Base-by-base conservation (phyloP, 352 stramenopile genomes). In the Globisporangium nodosum region DNA sequence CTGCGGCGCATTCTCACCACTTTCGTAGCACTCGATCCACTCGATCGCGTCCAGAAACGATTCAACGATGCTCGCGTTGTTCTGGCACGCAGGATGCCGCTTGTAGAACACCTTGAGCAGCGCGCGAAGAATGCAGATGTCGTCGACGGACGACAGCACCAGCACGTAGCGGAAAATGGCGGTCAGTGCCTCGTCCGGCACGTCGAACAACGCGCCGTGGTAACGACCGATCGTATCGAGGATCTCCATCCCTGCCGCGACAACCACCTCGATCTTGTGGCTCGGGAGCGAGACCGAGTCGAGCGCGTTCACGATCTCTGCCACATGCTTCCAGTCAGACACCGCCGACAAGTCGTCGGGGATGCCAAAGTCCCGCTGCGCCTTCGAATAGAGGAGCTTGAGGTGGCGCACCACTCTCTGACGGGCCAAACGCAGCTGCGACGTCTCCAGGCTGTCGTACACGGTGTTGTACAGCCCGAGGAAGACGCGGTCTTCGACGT, bases 401-500 rank as follows among this genome's bases (percentile, higher is more conserved):
- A 77, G 21, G 42, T 92, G 88, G 60, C 79, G 68, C 31, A 64
- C 61, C 33, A 76, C 66, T 0, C 63, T 61, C 16, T 59, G 63
- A 35, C 77, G 75, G 21, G 66, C 61, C 24, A 53, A 35, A 3
- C 78, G 79, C 3, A 86, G 49, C 6, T 68, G 58, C 5, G 65
- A 37, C 0, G 68, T 84, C 42, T 90, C 74, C 39, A 90, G 57
- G 8, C 70, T 84, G 16, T 71, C 65, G 56, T 94, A 92, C 2
- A 75, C 76, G 8, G 72, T 53, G 1, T 63, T 53, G 52, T 87
- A 79, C 27, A 90, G 57, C 16, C 70, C 66, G 48, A 90, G 68
- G 51, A 94, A 95, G 30, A 91, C 75, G 20, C 84, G 82, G 35
- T 95, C 86, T 64, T 95, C 86, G 3, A 94, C 71, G 49, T 89